These are phyloP conservation scores for Saccharomycopsis hybrid DNA, from an alignment of 1,139 yeast species.

Conservation along the genomic window DNA sequence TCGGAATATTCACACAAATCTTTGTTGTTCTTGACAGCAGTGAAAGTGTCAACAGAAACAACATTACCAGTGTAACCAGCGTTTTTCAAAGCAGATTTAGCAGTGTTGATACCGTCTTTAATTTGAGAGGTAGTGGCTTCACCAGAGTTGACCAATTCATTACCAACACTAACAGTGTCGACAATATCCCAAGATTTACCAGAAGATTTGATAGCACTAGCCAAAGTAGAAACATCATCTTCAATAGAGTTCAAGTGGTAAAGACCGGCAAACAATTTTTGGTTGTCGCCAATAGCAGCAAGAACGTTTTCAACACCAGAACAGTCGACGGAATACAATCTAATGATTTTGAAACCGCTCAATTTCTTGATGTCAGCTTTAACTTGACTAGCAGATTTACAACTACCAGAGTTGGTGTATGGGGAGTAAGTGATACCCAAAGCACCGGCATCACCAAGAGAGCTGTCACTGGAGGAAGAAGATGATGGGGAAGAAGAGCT, in stretches of 20 bases:
- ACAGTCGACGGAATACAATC: conserved; percentile 84
- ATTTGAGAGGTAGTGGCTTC: conserved; percentile 54
- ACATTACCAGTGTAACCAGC: conserved; percentile 65
- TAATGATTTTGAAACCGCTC: conserved; percentile 50
- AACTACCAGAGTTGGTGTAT: conserved; percentile 61
- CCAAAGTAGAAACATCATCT: conserved; percentile 45
- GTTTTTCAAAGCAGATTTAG: conserved; percentile 53
- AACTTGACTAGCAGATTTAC: conserved; percentile 60
- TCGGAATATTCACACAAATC: conserved; percentile 65
- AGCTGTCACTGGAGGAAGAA: conserved; percentile 26
- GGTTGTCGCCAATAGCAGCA: conserved; percentile 50
- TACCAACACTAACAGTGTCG: conserved; percentile 72
- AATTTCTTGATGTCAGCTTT: conserved; percentile 53
- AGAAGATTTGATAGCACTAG: conserved; percentile 42
- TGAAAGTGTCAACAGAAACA: conserved; percentile 75
- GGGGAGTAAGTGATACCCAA: conserved; percentile 83
- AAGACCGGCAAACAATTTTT: conserved; percentile 70
- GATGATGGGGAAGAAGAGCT: conserved; percentile 27
- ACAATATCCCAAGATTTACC: conserved; percentile 52
- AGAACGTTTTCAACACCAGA: conserved; percentile 65
- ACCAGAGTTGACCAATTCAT: conserved; percentile 71
- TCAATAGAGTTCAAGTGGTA: conserved; percentile 40
- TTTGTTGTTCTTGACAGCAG: conserved; percentile 67
- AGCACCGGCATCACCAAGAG: conserved; percentile 31
- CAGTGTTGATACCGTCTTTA: conserved; percentile 46